Conservation (phyloP, 768 basidiomycete species). For the Coprinopsis sp. region DNA sequence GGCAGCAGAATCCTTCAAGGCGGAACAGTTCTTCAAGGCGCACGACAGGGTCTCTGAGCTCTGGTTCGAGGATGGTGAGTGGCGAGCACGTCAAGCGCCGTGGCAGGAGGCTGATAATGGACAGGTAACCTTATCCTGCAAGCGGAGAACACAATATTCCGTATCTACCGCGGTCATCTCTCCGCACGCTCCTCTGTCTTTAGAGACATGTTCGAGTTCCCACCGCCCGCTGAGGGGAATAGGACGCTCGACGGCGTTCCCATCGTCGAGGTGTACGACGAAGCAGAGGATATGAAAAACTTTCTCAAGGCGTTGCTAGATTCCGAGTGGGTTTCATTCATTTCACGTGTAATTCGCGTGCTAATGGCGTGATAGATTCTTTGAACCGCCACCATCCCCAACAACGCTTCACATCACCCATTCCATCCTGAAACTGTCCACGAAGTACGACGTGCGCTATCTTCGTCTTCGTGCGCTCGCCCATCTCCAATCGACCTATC, state of each 20-base stretch:
- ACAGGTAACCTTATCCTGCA: slow-evolving; percentile 36
- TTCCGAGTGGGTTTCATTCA: slow-evolving; percentile 22
- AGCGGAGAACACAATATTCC: slow-evolving; percentile 29
- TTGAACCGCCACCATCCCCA: slow-evolving; percentile 29
- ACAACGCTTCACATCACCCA: slow-evolving; percentile 28
- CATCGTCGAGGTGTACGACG: slow-evolving; percentile 30
- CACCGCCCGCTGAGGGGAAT: slow-evolving; percentile 26
- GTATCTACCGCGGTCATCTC: slow-evolving; percentile 31
- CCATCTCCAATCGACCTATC: too few relatives aligned
- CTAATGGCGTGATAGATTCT: slow-evolving; percentile 22
- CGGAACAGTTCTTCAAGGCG: too few relatives aligned
- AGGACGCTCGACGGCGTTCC: slow-evolving; percentile 24
- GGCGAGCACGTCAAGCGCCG: too few relatives aligned
- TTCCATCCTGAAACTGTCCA: slow-evolving; percentile 32
- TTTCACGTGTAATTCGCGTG: neutral
- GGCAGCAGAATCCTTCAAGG: too few relatives aligned
- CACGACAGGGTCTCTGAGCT: slow-evolving; percentile 14
- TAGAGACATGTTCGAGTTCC: slow-evolving; percentile 33
- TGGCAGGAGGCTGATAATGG: too few relatives aligned
- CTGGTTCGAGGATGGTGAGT: slow-evolving; percentile 39
- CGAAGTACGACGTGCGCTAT: slow-evolving; percentile 35
- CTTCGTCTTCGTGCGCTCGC: slow-evolving; percentile 29
- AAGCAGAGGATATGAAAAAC: slow-evolving; percentile 25
- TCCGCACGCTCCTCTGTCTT: slow-evolving; percentile 32
- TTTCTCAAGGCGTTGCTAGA: slow-evolving; percentile 34